These are phyloP conservation scores for Elaphomyces granulatus DNA, from an alignment of 495 filamentous ascomycete genomes.

Conservation along the genomic window DNA sequence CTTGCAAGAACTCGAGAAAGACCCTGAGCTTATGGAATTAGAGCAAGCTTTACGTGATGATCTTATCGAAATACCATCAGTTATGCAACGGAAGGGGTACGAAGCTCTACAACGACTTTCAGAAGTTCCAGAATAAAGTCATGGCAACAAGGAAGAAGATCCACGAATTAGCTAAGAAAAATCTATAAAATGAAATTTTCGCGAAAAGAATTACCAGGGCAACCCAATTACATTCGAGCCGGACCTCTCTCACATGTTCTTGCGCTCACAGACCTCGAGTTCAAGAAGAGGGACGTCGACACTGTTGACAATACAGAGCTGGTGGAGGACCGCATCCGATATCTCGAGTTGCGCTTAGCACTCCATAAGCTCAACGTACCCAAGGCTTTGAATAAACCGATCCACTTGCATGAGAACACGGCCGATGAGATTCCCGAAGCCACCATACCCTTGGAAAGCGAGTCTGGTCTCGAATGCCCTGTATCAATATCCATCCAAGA, in stretches of 20 bases:
- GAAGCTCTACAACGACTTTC: constrained; percentile 3
- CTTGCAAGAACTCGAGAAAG: background rate
- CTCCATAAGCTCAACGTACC: constrained; percentile 11
- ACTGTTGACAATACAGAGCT: constrained; percentile 7
- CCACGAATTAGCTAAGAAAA: constrained; percentile 3
- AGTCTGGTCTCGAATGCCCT: constrained; percentile 7
- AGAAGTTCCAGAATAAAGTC: constrained; percentile 5
- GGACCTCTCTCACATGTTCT: constrained; percentile 5
- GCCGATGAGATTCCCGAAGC: background rate
- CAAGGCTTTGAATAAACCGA: constrained; percentile 5
- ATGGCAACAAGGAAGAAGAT: constrained; percentile 7
- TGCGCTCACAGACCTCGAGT: constrained; percentile 12
- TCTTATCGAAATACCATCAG: background rate
- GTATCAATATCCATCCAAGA: constrained; percentile 5
- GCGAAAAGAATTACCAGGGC: constrained; percentile 7
- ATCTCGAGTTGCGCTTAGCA: constrained; percentile 10
- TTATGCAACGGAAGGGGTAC: constrained; percentile 3
- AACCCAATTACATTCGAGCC: constrained; percentile 7
- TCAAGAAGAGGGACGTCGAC: constrained; percentile 14
- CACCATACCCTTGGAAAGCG: constrained; percentile 1
- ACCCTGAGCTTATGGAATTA: background rate
- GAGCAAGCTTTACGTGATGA: background rate
- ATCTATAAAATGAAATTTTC: constrained; percentile 7
- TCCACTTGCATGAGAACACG: constrained; percentile 1
- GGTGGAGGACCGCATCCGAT: constrained; percentile 13